Base-by-base conservation (phyloP, 352 stramenopile genomes). In the Phytophthora agathidicida region DNA sequence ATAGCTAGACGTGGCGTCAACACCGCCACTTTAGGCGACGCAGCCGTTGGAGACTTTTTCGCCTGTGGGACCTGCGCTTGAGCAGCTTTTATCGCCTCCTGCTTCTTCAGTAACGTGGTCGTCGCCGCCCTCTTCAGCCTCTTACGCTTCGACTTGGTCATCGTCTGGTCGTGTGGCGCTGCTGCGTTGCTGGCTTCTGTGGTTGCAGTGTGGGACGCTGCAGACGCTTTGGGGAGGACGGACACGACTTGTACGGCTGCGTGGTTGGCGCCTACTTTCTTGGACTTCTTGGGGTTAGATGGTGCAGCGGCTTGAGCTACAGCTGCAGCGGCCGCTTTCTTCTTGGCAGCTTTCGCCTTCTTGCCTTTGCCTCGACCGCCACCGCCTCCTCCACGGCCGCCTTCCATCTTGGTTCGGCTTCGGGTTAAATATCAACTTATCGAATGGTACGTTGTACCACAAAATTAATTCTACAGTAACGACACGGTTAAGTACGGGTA, bases 91-190 rank as follows among this genome's bases (percentile, higher is more conserved):
- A 17, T 0, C 19, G 43, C 17, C 6, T 65, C 62, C n/a, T 61
- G 44, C n/a, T 70, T 57, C 37, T 67, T 70, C 43, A 56, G 16
- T n/a, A 51, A n/a, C 33, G 24, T 14, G 11, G 20, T 43, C 10
- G 23, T 26, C 13, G 37, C 49, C 23, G 35, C 3, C 11, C 35
- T 60, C 23, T 70, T 70, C 11, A 41, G 22, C 42, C 63, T 60
- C 44, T 63, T 69, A 13, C 62, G 63, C 43, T 71, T 80, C 8
- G 51, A 63, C 39, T 77, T 82, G 1, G 59, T 43, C 42, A 69
- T 69, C 10, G 27, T 39, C 19, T 65, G 46, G 2, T 47, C 38
- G 13, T 51, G 46, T 17, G 20, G 8, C 26, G 16, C n/a, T 17
- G 14, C 22, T 2, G 26, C 16, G 20, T 31, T 37, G 6, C n/a